Evolutionary conservation across 352 stramenopile genomes (phyloP), one percentile per base, ranked within the genome.

Genomic region (Phytophthora syringae): DNA sequence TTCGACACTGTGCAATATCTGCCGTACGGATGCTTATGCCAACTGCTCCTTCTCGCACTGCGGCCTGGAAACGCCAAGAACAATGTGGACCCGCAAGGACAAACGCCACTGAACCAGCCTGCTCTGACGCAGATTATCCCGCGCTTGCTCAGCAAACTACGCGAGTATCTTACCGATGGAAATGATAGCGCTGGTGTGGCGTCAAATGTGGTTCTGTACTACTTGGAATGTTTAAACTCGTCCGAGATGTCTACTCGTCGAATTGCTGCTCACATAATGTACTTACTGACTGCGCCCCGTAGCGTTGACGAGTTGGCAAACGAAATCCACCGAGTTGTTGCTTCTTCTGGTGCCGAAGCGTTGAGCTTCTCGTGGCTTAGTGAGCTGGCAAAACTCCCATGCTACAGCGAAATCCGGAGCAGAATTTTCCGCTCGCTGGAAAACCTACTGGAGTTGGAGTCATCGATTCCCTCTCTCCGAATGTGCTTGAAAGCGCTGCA

Each of bases 1-100:
- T 82, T 89, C 24, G 74, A 90, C 9, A 96, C 88, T 0, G 72
- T 94, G 13, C 77, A 92, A 59, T 94, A 96, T 43, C 73, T 96
- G 0, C 88, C 88, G 4, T 79, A 88, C 32, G 74, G 79, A 2
- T 96, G 86, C 43, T 71, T 94, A 9, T 94, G 88, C 34, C 80
- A 93, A n/a, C 58, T 96, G 12, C 58, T 96, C 9, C 58, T 96
- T 28, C 71, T 94, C 2, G 83, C 87, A 10, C 60, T 82, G 30
- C 73, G 76, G 2, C 54, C 64, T 12, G 60, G 53, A 20, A 62
- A 24, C 6, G 5, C 42, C 24, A 64, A 60, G 27, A 56, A 22
- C 25, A 60, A 3, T 21, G n/a, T 21, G n/a, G 47, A 50, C 22
- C 62, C 34, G 24, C 66, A 50, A 51, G 50, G 21, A 15, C 70